A percentile compares a stretch with the other conserved stretches of the same genome.
Evolutionary conservation across 257 asterid genomes (phyloP).

Genomic region (Penstemon barbatus): DNA sequence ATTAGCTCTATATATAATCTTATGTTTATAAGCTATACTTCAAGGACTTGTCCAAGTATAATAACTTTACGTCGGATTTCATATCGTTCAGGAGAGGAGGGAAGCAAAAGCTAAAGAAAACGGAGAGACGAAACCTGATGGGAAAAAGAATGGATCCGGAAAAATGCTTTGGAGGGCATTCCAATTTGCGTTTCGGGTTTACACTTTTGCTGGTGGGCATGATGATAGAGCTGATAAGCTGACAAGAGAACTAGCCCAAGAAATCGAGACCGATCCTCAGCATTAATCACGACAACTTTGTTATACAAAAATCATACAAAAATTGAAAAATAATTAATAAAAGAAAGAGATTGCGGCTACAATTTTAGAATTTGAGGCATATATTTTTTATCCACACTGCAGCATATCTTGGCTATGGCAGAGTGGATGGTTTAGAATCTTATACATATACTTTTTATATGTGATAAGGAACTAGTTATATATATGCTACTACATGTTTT

Average conservation of each 20-base stretch:
- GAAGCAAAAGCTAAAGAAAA: constrained; percentile 40
- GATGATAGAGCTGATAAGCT: constrained; percentile 86
- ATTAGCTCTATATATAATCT: too few relatives aligned
- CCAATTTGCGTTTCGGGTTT: constrained; percentile 80
- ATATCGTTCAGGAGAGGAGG: constrained; percentile 52
- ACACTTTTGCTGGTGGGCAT: constrained; percentile 88
- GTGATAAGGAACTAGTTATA: too few relatives aligned
- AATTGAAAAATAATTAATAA: too few relatives aligned
- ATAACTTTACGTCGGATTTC: neutral
- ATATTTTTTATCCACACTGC: too few relatives aligned
- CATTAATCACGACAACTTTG: constrained; percentile 24
- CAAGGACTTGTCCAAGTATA: too few relatives aligned
- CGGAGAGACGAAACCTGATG: constrained; percentile 32
- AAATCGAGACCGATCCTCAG: constrained; percentile 60
- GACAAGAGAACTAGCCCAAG: constrained; percentile 73
- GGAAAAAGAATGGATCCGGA: constrained; percentile 47
- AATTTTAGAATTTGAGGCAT: too few relatives aligned
- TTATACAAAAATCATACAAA: neutral
- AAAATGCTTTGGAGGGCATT: constrained; percentile 84
- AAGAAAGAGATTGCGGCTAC: too few relatives aligned
- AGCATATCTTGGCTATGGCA: too few relatives aligned
- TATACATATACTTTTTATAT: too few relatives aligned
- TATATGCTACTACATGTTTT: too few relatives aligned
- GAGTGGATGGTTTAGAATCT: too few relatives aligned
- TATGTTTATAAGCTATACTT: too few relatives aligned